Base-by-base conservation (phyloP, 1,139 yeast species). In the Wickerhamomyces sp. region DNA sequence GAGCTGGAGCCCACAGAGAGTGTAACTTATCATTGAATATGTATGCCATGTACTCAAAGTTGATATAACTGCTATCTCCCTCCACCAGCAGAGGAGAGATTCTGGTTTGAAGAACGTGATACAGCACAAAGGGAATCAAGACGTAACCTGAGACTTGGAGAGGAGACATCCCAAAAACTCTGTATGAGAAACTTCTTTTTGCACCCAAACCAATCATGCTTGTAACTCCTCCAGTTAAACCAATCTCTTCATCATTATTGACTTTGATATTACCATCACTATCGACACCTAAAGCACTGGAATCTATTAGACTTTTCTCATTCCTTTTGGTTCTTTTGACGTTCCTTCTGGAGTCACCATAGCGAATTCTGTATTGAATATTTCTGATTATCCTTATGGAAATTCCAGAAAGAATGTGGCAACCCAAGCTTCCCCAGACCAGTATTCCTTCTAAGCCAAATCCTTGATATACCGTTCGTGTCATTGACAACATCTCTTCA, bases 61-160 rank as follows among this genome's bases (percentile, higher is more conserved):
- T 72, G 30, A 86, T 63, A 47, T 78, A 66, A 0, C 84, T 73
- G 9, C 84, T 75, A 60, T 84, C 94, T 1, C 89, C 93, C 48
- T 83, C 85, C 1, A 77, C 68, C 3, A 55, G 26, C 27, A 67
- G 45, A 0, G 94, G 91, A 0, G 69, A 67, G 13, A 70, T 46
- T 41, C 90, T 65, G 52, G 76, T 71, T 41, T 74, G 72, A 18
- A 64, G 52, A 18, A 69, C 66, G 57, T 86, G 95, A 41, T 65
- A 72, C 0, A 56, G 46, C 0, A 81, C 52, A 29, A 79, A 57
- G 0, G 79, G 76, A 0, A 75, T 50, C 37, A 81, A 63, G 7
- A 76, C 44, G 54, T 78, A 79, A 0, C 95, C 95, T 6, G 85
- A 70, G 42, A 81, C 72, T 29, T 80, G 71, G 32, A 80, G 59